Base-by-base conservation (phyloP, 1,284 basidiomycete species). In the Porogramme epimiltina region DNA sequence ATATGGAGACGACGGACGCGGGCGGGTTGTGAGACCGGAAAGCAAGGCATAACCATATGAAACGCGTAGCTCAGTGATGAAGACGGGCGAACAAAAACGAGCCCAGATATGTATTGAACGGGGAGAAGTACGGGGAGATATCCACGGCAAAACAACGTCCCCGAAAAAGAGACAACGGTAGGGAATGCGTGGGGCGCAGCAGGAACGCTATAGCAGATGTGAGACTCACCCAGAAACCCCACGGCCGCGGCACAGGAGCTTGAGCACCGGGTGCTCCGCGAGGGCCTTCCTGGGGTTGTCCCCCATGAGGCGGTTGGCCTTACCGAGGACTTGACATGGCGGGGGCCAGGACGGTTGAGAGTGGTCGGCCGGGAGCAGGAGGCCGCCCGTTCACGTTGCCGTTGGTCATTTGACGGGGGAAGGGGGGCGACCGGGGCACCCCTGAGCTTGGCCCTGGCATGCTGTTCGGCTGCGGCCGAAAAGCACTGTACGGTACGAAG, bases 301-400 rank as follows among this genome's bases (percentile, higher is more conserved):
- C 76, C 43, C 74, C 71, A 54, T 79, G 81, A n/a, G 82, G 44
- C 13, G 46, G 75, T 54, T 76, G 77, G 16, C 74, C 78, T 63
- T 89, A 69, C 45, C 86, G 79, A 25, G 87, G 87, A 66, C 85
- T 88, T 25, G 82, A 74, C 70, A 87, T 71, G 18, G 76, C 81
- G 1, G 76, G 58, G n/a, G 77, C 70, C 58, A 76, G 68, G 37
- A 58, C 42, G 42, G 70, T 52, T 9, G 64, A 76, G 44, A 77
- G 72, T 3, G 78, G 75, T 46, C 73, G 78, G 62, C 74, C 79
- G 55, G 82, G 77, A 47, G 73, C 71, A 55, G 79, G 75, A 47
- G 82, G 79, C 51, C 85, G 79, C 44, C 79, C 74, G 34, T 77
- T 80, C 51, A 70, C 73, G 45, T 79, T 81, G 38, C 85, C 86